These are phyloP conservation scores for Chytriomyces sp. DNA, from an alignment of 192 early-diverging fungal genomes.

Conservation along the genomic window DNA sequence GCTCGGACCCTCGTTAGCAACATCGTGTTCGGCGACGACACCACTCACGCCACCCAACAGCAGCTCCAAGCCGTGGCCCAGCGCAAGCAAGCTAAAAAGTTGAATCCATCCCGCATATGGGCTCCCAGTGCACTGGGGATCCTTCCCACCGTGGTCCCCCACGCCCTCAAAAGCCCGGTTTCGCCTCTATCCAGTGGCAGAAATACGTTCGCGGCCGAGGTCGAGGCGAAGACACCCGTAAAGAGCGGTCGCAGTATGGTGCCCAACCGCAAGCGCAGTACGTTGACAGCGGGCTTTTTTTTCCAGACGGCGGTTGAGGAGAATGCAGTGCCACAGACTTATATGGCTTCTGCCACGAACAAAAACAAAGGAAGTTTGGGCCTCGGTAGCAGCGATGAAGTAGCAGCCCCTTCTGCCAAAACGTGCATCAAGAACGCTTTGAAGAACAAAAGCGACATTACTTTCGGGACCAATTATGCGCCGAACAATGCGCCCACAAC, in stretches of 20 bases:
- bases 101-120: background rate
- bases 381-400: background rate
- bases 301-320: background rate
- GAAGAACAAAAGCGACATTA: background rate
- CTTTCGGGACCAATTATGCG: background rate
- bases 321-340: background rate
- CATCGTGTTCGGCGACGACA: background rate
- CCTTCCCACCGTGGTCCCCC: background rate
- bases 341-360: background rate
- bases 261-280: background rate
- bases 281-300: background rate
- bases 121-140: background rate
- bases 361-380: background rate
- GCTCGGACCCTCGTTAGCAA: background rate
- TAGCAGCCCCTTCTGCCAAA: too few relatives aligned
- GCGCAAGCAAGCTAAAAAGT: background rate
- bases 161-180: background rate
- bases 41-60: background rate
- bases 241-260: background rate
- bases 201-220: background rate
- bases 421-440: background rate
- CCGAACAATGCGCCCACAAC: background rate
- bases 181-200: background rate
- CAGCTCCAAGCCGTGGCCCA: background rate
- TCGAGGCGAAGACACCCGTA: background rate